These are phyloP conservation scores for Ormosia emarginata DNA, from an alignment of 306 rosid genomes.

Conservation along the genomic window DNA sequence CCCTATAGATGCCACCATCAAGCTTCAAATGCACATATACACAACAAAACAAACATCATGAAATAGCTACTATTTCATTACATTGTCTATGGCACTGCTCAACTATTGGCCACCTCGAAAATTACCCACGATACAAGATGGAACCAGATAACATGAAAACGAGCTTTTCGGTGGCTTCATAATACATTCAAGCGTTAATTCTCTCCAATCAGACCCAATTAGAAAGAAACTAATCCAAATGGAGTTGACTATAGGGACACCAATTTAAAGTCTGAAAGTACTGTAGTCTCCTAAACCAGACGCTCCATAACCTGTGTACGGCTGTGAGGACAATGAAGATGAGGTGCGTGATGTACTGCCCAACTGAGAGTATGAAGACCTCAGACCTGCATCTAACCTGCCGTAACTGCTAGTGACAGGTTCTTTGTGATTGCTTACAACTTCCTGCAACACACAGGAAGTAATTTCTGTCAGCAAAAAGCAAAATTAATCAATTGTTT, in stretches of 20 bases:
- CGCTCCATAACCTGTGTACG: conserved; percentile 62
- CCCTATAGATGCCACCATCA: not conserved
- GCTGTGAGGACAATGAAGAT: conserved; percentile 62
- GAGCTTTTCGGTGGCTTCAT: conserved; percentile 27
- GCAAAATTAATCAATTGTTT: not conserved
- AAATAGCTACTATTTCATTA: conserved; percentile 33
- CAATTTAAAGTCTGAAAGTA: conserved; percentile 67
- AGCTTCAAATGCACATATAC: conserved; percentile 16
- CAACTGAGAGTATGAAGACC: conserved; percentile 67
- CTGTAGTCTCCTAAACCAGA: conserved; percentile 72
- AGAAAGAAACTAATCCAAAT: conserved; percentile 23
- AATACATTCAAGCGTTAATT: conserved; percentile 21
- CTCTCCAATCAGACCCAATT: conserved; percentile 33
- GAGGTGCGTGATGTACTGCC: conserved; percentile 52
- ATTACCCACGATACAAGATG: conserved; percentile 14
- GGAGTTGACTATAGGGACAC: conserved; percentile 23
- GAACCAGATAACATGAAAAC: conserved; percentile 1
- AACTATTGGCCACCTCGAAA: conserved; percentile 34
- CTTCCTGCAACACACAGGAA: conserved; percentile 54
- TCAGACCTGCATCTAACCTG: conserved; percentile 55
- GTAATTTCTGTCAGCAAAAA: conserved; percentile 16
- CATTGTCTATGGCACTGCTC: conserved; percentile 33
- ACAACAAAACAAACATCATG: conserved; percentile 1
- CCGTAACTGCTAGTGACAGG: conserved; percentile 55
- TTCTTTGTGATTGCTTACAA: conserved; percentile 59